Evolutionary conservation across 148 eudicot genomes (phyloP), one percentile per base, ranked within the genome.

Genomic region (Amaranthus cruentus): DNA sequence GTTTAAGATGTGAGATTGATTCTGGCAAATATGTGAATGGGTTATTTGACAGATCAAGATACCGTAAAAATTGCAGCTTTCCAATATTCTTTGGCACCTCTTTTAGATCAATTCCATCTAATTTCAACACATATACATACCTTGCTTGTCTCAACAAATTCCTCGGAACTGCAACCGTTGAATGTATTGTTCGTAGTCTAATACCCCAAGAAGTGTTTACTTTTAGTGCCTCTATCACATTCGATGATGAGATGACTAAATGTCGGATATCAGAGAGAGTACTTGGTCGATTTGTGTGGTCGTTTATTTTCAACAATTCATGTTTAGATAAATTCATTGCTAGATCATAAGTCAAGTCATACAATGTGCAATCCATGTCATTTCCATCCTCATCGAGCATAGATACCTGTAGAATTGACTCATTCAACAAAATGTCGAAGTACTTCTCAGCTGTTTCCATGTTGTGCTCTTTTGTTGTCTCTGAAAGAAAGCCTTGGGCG

Each of bases 41-140:
- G 11, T 68, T 68, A 50, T 28, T 51, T 50, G 70, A 68, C 56
- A 68, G n/a, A 9, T 68, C 70, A 18, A 68, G 70, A 21, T 68
- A 68, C 6, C 70, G 70, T 50, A 68, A 10, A 50, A 3, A 28
- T 9, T 68, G 49, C 70, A 68, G 55, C 71, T 51, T 51, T 1
- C 2, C 71, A 38, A 68, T 14, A 49, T 18, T 5, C 55, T 9
- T 49, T 18, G 71, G 71, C 46, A 51, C 71, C 6, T 68, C 71
- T 68, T 49, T 9, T 13, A 68, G 47, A 8, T 46, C 71, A 21
- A 68, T 50, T 2, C 15, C 47, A 51, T 68, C 56, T 51, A 68
- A 68, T 21, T 18, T 51, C 28, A 68, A 28, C 6, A 68, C 71
- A 6, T 51, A 51, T 46, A 68, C 7, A 5, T 18, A 68, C 9